Base-by-base conservation (phyloP, 495 filamentous ascomycete genomes). In the Neurospora sp. region DNA sequence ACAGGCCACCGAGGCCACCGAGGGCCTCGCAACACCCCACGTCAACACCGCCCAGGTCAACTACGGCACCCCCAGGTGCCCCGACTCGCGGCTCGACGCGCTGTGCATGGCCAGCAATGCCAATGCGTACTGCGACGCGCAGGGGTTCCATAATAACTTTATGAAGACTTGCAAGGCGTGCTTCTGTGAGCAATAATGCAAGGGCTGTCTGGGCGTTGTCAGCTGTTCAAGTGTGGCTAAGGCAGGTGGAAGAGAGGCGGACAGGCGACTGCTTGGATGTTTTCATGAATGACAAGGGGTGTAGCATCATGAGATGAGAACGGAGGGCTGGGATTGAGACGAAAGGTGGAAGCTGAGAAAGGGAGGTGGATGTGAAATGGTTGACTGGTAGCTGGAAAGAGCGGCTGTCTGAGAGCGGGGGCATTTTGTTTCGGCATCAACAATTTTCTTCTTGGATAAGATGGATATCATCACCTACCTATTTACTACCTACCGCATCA, bases 71-170 rank as follows among this genome's bases (percentile, higher is more conserved):
- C 76, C 76, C 14, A 38, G 42, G 22, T 78, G 77, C 75, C 72
- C 72, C 65, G 53, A 72, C 41, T 9, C 38, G 3, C 40, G 40
- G 10, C 48, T 77, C 20, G 38, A 68, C 22, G 73, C 74, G 44
- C 40, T 78, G 3, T 78, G 77, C 72, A 73, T 70, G 31, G 41
- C 77, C 0, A 68, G 10, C 65, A 78, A 74, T 37, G 70, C 70
- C 4, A 9, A 42, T 1, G 72, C 75, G 5, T 78, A 78, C 37
- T 78, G 77, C 40, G 74, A 77, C 27, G 69, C n/a, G 35, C 40
- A 35, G 2, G 77, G 77, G 1, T 78, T 78, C 41, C 75, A 78
- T 35, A 44, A 40, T 72, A 68, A 74, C 45, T 70, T 77, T 8
- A 73, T 72, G 73, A 70, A 70, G 38, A 73, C 68, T 61, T 78